phyloP scores from a whole-genome alignment of 768 basidiomycete species.

The Tephrocybe sp. region DNA sequence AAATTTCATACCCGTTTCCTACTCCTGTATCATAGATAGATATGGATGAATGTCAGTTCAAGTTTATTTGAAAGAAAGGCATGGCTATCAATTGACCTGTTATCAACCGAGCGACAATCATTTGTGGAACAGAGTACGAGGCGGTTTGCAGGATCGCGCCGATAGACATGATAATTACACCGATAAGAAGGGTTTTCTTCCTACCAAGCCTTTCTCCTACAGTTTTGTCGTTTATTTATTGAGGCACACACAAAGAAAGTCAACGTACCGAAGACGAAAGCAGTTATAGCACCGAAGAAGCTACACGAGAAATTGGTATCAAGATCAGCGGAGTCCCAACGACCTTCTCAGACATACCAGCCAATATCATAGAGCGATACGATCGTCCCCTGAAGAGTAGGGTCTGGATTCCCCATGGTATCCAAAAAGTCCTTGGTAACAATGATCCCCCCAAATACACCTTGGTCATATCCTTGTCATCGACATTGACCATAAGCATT shows the following conservation, averaged over 20 bases:
- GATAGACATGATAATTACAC: constrained; percentile 49
- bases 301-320: constrained; percentile 18
- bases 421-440: constrained; percentile 44
- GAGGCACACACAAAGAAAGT: background rate
- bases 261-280: constrained; percentile 35
- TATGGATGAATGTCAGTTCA: too few species aligned
- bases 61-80: background rate
- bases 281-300: constrained; percentile 43
- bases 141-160: constrained; percentile 50
- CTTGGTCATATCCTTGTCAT: constrained; percentile 44
- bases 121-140: constrained; percentile 40
- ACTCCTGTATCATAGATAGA: constrained; percentile 32
- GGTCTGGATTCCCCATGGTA: constrained; percentile 44
- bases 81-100: constrained; percentile 31
- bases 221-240: background rate
- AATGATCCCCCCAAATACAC: constrained; percentile 52
- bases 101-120: constrained; percentile 47
- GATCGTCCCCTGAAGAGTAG: constrained; percentile 44
- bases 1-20: constrained; percentile 37
- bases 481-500: background rate
- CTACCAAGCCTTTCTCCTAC: constrained; percentile 40
- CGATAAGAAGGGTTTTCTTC: constrained; percentile 46
- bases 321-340: background rate
- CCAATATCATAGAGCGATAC: constrained; percentile 52
- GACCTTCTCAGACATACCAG: constrained; percentile 26